Conservation (phyloP, 1,284 basidiomycete genomes). For the Omphalotus olearius region DNA sequence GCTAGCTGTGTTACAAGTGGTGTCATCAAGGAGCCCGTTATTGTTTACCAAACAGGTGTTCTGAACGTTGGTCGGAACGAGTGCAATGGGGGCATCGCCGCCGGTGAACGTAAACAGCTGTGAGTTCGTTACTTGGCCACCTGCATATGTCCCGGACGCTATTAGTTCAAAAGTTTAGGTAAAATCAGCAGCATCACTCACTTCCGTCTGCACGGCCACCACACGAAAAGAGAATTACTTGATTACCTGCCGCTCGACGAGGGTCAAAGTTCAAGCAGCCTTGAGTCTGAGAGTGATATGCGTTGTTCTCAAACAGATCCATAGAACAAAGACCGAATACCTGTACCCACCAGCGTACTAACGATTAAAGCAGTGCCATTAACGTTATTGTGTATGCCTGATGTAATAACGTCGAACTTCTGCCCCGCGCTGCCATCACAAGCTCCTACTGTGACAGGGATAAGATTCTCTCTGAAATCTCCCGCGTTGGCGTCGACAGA, state of each 20-base stretch:
- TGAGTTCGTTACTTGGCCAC: slow-evolving; percentile 18
- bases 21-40: slow-evolving; percentile 12
- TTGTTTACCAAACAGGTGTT: slow-evolving; percentile 14
- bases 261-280: slow-evolving; percentile 22
- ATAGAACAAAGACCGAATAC: neutral
- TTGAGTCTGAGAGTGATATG: slow-evolving; percentile 9
- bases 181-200: neutral
- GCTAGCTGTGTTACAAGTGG: slow-evolving; percentile 8
- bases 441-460: slow-evolving; percentile 15
- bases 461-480: slow-evolving; percentile 22
- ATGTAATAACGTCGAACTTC: slow-evolving; percentile 20
- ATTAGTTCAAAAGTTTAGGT: neutral
- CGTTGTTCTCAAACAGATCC: neutral
- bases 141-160: slow-evolving; percentile 1
- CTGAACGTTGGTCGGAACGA: slow-evolving; percentile 10
- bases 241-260: slow-evolving; percentile 20
- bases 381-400: slow-evolving; percentile 16
- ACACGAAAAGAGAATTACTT: slow-evolving; percentile 23
- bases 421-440: slow-evolving; percentile 20
- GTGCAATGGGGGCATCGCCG: slow-evolving; percentile 10
- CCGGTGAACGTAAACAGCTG: slow-evolving; percentile 22
- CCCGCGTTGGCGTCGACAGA: slow-evolving; percentile 18
- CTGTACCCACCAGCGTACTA: slow-evolving; percentile 12
- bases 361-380: slow-evolving; percentile 14
- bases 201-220: slow-evolving; percentile 23